These are phyloP conservation scores for Combretum micranthum DNA, from an alignment of 345 rosid genomes.

Conservation along the genomic window DNA sequence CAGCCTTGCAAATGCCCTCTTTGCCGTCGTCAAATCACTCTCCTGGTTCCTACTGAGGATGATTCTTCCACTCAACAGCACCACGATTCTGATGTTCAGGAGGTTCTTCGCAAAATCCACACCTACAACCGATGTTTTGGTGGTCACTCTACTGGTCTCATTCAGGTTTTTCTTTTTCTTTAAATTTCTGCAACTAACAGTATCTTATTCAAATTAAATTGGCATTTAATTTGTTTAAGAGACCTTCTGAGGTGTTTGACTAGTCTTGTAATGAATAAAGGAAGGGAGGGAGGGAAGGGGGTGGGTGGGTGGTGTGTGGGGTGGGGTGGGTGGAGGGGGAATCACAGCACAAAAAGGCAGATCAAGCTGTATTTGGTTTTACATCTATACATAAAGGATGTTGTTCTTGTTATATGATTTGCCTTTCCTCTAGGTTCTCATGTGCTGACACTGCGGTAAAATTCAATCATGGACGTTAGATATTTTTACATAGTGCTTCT, in stretches of 20 bases:
- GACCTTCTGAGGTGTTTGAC: not conserved
- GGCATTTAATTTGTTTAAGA: not conserved
- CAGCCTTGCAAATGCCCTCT: constrained; percentile 83
- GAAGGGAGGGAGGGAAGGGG: too few relatives aligned
- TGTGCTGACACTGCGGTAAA: not conserved
- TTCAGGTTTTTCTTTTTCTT: constrained; percentile 40
- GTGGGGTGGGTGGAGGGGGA: too few relatives aligned
- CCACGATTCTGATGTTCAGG: constrained; percentile 30
- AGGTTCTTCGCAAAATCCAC: constrained; percentile 46
- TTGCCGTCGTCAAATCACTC: constrained; percentile 78
- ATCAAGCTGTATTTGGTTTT: too few relatives aligned
- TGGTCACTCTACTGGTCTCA: constrained; percentile 34
- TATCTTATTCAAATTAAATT: not conserved
- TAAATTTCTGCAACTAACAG: not conserved
- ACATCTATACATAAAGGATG: too few relatives aligned
- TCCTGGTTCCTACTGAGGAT: constrained; percentile 66
- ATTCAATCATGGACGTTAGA: too few relatives aligned
- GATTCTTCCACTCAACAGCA: constrained; percentile 47
- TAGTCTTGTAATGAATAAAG: too few relatives aligned
- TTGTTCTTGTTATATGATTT: not conserved
- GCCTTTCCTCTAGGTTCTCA: not conserved
- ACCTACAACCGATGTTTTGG: constrained; percentile 73
- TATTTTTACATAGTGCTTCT: too few relatives aligned
- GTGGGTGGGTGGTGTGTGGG: too few relatives aligned
- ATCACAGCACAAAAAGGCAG: too few relatives aligned